Evolutionary conservation across 108 stramenopile genomes (phyloP).

Genomic region (Stephanodiscus minutulus): DNA sequence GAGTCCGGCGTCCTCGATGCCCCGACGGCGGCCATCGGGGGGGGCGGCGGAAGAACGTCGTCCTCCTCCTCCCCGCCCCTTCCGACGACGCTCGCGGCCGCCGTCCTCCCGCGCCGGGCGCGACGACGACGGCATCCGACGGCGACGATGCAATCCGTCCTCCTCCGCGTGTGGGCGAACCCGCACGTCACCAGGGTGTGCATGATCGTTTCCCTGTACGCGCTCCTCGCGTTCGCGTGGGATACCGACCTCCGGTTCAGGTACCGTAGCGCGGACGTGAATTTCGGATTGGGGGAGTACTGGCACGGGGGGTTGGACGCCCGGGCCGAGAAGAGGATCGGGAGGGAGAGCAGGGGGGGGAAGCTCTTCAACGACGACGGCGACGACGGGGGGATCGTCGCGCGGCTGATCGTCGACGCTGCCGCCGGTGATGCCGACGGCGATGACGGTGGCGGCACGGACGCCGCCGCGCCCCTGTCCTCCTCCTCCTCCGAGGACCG

Average conservation of each 20-base stretch:
- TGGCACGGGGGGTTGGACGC: conserved; percentile 24
- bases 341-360: no score
- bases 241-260: conserved; percentile 21
- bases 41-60: neutral
- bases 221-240: conserved; percentile 39
- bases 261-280: conserved; percentile 34
- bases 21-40: no score
- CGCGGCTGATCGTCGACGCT: no score
- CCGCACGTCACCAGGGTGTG: conserved; percentile 4
- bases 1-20: neutral
- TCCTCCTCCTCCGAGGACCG: no score
- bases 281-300: conserved; percentile 38
- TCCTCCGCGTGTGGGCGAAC: neutral
- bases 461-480: no score
- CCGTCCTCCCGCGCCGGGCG: neutral
- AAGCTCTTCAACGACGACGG: no score
- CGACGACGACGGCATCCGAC: neutral
- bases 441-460: no score
- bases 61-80: no score
- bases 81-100: no score
- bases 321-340: no score
- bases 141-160: neutral
- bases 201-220: conserved; percentile 39
- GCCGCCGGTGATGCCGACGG: no score
- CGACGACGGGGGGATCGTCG: no score